These are phyloP conservation scores for Colletotrichum kahawae DNA, from an alignment of 2,329 filamentous ascomycete genomes.

Conservation along the genomic window DNA sequence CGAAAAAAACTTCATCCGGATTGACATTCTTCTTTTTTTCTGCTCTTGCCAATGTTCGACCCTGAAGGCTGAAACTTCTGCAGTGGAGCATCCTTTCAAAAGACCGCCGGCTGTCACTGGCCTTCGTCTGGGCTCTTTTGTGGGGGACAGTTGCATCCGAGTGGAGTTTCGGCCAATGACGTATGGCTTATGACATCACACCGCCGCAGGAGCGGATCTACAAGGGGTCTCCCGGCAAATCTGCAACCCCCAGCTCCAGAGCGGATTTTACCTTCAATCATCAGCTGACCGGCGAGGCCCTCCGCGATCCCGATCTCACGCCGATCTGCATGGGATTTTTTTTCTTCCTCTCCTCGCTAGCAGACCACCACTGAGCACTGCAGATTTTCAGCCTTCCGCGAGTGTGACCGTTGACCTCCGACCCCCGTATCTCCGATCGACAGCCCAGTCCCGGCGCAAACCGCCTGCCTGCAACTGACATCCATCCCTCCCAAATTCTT, in stretches of 20 bases:
- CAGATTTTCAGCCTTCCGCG: background rate
- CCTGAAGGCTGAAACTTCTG: slow-evolving; percentile 19
- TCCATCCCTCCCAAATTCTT: background rate
- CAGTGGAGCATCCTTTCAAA: background rate
- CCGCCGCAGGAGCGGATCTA: background rate
- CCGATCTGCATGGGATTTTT: background rate
- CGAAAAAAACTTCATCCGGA: background rate
- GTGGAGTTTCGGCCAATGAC: slow-evolving; percentile 12
- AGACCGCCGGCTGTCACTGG: background rate
- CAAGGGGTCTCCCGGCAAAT: slow-evolving; percentile 1
- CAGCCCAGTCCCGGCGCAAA: background rate
- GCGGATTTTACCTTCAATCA: background rate
- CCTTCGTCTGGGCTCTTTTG: background rate
- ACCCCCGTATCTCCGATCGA: slow-evolving; percentile 6
- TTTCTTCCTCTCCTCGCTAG: background rate
- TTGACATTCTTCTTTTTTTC: slow-evolving; percentile 9
- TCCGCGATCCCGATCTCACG: slow-evolving; percentile 16
- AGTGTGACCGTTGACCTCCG: background rate
- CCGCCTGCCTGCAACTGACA: background rate
- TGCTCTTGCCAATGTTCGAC: background rate
- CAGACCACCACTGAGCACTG: background rate
- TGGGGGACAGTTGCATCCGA: background rate
- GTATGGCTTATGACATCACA: slow-evolving; percentile 19
- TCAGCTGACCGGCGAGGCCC: slow-evolving; percentile 11
- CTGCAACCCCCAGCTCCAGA: background rate